Conservation (phyloP, 192 early-diverging fungal species). For the Glomus cerebriforme region DNA sequence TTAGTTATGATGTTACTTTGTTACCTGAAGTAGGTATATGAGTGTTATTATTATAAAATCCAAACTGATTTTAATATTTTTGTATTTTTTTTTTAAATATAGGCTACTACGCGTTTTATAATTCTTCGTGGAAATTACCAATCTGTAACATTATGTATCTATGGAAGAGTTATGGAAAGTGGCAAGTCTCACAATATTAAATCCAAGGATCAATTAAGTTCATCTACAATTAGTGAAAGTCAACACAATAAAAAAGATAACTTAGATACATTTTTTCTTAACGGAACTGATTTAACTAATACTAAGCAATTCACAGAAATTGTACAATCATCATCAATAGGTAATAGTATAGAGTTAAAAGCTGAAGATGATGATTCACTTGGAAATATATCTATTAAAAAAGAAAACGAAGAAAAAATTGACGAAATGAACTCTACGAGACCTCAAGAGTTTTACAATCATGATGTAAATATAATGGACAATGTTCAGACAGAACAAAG, state of each 20-base stretch:
- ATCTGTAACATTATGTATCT: constrained; percentile 33
- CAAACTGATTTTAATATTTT: background rate
- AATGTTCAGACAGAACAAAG: constrained; percentile 7
- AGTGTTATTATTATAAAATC: background rate
- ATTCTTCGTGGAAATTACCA: constrained; percentile 34
- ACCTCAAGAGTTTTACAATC: background rate
- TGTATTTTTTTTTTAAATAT: background rate
- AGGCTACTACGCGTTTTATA: constrained; percentile 36
- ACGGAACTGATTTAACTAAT: constrained; percentile 1
- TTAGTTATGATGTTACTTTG: constrained; percentile 29
- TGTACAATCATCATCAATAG: background rate
- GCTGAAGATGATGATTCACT: background rate
- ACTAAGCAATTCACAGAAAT: background rate
- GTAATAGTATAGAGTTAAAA: background rate
- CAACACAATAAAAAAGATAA: constrained; percentile 9
- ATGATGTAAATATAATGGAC: background rate
- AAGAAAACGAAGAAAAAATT: background rate
- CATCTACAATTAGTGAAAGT: background rate
- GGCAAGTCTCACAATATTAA: background rate
- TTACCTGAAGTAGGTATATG: constrained; percentile 23
- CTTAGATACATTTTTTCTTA: background rate
- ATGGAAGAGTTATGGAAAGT: constrained; percentile 30
- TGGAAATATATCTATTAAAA: background rate
- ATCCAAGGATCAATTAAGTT: background rate
- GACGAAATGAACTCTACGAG: background rate